Percentiles rank a stretch among this genome's conserved stretches.
Conservation (phyloP, 495 filamentous ascomycete genomes). For the Talaromyces trachyspermus region DNA sequence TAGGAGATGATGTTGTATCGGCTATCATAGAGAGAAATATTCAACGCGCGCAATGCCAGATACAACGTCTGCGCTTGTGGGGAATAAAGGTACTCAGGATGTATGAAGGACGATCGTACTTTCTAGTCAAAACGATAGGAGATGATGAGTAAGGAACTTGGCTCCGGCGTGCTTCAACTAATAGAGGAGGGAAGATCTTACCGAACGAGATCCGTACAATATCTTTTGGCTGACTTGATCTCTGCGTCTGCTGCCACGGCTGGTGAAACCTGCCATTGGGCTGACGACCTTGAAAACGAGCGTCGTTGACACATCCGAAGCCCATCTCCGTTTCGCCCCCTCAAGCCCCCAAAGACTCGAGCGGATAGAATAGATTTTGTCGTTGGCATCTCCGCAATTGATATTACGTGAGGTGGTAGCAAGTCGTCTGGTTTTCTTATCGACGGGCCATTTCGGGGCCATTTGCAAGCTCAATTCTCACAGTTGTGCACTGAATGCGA, state of each 20-base stretch:
- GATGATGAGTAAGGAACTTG: too few relatives aligned
- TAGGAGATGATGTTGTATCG: constrained; percentile 73
- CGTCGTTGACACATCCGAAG: not conserved
- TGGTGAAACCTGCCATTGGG: constrained; percentile 1
- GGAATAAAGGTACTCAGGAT: constrained; percentile 82
- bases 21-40: constrained; percentile 83
- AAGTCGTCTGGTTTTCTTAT: too few relatives aligned
- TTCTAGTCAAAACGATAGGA: constrained; percentile 36
- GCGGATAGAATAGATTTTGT: not conserved
- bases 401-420: too few relatives aligned
- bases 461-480: too few relatives aligned
- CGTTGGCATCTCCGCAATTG: constrained; percentile 2
- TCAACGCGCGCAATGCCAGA: constrained; percentile 85
- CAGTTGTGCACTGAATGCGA: too few relatives aligned
- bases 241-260: constrained; percentile 33
- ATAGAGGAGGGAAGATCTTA: constrained; percentile 19
- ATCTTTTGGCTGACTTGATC: constrained; percentile 44
- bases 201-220: constrained; percentile 52
- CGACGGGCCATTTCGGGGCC: too few relatives aligned
- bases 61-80: constrained; percentile 66
- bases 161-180: not conserved
- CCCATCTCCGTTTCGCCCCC: not conserved
- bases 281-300: constrained; percentile 1
- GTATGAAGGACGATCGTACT: constrained; percentile 80
- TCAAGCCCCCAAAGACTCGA: not conserved